Conservation (phyloP, 2,329 filamentous ascomycete genomes). For the Neonectria neomacrospora region DNA sequence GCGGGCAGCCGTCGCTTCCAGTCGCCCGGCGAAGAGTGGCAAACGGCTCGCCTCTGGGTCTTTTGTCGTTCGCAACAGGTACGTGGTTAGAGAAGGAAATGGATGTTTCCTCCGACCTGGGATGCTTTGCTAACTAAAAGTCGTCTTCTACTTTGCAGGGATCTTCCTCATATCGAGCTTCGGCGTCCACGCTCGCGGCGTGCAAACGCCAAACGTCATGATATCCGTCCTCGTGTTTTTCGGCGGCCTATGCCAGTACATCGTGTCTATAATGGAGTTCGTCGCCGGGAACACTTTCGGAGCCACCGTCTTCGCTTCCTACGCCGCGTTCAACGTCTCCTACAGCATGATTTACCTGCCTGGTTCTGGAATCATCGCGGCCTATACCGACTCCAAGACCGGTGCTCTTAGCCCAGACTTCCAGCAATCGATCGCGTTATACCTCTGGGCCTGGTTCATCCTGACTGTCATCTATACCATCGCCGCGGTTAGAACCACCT, state of each 20-base stretch:
- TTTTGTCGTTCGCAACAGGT: slow-evolving; percentile 30
- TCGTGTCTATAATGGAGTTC: slow-evolving; percentile 31
- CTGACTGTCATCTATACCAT: slow-evolving; percentile 29
- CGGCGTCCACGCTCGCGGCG: slow-evolving; percentile 27
- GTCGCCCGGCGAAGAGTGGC: slow-evolving; percentile 23
- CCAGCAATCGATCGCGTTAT: slow-evolving; percentile 24
- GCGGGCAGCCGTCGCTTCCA: slow-evolving; percentile 17
- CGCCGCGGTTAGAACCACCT: not conserved
- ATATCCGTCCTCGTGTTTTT: slow-evolving; percentile 31
- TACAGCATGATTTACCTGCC: slow-evolving; percentile 33
- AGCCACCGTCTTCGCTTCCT: slow-evolving; percentile 29
- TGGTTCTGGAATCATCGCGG: slow-evolving; percentile 28
- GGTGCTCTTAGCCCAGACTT: slow-evolving; percentile 25
- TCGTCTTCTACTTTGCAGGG: slow-evolving; percentile 9
- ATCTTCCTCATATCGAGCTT: slow-evolving; percentile 32
- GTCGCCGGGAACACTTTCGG: slow-evolving; percentile 30
- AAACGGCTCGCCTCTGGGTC: slow-evolving; percentile 27
- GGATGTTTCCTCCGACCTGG: too few species aligned
- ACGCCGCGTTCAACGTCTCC: slow-evolving; percentile 31
- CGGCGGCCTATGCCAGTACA: slow-evolving; percentile 31
- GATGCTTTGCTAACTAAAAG: not conserved
- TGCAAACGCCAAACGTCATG: slow-evolving; percentile 33
- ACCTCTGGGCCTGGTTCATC: slow-evolving; percentile 32
- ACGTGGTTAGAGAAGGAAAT: not conserved
- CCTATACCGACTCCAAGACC: slow-evolving; percentile 19